These are phyloP conservation scores for Russula dissimulans DNA, from an alignment of 768 basidiomycete genomes.

Conservation along the genomic window DNA sequence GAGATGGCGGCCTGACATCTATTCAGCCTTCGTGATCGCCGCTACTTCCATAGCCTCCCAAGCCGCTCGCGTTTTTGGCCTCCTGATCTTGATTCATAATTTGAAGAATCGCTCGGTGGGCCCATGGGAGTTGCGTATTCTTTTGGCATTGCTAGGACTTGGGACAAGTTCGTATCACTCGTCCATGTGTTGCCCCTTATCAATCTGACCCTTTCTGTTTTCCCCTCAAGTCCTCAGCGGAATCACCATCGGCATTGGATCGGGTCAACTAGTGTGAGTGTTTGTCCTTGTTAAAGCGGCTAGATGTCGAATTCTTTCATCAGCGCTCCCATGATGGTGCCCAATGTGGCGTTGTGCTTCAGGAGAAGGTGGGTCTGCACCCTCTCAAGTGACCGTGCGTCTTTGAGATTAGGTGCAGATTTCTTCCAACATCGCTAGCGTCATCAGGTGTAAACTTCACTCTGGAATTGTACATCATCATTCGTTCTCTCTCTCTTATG, in stretches of 20 bases:
- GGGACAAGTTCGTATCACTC: slow-evolving; percentile 5
- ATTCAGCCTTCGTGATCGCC: slow-evolving; percentile 12
- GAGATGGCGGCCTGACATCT: not conserved
- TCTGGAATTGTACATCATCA: slow-evolving; percentile 32
- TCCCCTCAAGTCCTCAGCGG: not conserved
- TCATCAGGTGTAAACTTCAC: slow-evolving; percentile 29
- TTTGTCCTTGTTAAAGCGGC: not conserved
- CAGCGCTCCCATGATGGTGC: not conserved
- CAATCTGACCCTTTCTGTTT: not conserved
- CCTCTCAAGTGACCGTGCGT: not conserved
- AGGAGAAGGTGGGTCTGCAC: slow-evolving; percentile 7
- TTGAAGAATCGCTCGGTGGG: not conserved
- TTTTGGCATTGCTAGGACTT: slow-evolving; percentile 7
- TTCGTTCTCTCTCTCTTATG: slow-evolving; percentile 27
- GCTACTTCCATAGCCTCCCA: not conserved
- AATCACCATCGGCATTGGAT: not conserved
- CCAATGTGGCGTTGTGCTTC: not conserved
- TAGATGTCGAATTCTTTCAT: not conserved
- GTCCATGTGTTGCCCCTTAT: not conserved
- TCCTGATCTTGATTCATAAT: slow-evolving; percentile 9
- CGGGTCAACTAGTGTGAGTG: slow-evolving; percentile 4
- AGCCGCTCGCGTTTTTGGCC: slow-evolving; percentile 8
- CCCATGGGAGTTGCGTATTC: slow-evolving; percentile 2
- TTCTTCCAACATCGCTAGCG: slow-evolving; percentile 31
- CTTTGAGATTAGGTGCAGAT: slow-evolving; percentile 25